A percentile compares a stretch with the other conserved stretches of the same genome.
Conservation (phyloP, 108 stramenopile species). For the Schizochytrium sp. region DNA sequence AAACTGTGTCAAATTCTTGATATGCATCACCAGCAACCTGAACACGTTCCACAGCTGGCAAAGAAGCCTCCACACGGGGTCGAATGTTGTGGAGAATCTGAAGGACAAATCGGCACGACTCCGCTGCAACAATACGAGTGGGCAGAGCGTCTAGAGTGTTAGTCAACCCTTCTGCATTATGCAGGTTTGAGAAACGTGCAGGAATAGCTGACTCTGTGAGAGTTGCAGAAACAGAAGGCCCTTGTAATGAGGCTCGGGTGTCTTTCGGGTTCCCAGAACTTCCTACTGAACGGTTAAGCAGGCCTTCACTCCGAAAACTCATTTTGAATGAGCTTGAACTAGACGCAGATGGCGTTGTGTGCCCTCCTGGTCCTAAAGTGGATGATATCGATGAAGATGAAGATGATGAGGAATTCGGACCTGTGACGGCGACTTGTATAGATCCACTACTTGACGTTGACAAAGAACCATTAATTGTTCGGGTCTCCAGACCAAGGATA, state of each 20-base stretch:
- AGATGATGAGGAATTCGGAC: not conserved
- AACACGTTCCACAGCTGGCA: conserved; percentile 48
- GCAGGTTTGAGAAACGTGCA: not conserved
- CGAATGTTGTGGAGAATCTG: not conserved
- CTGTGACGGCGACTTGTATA: not conserved
- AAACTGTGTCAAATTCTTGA: not conserved
- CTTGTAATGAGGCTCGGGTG: too few relatives aligned
- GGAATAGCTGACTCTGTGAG: not conserved
- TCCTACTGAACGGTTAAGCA: too few relatives aligned
- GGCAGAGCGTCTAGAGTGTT: not conserved
- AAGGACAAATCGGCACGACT: conserved; percentile 12
- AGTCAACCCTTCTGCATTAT: not conserved
- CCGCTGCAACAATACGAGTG: conserved; percentile 44
- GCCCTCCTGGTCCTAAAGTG: not conserved
- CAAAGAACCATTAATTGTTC: not conserved
- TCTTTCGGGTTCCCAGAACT: too few relatives aligned
- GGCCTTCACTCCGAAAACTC: too few relatives aligned
- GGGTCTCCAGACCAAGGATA: not conserved
- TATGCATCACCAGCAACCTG: conserved; percentile 40
- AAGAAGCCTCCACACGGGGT: not conserved
- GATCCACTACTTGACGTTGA: not conserved
- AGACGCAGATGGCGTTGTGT: not conserved
- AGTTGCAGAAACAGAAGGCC: not conserved
- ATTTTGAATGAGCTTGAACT: not conserved
- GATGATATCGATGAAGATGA: not conserved